Percentiles rank a stretch among this genome's conserved stretches.
Evolutionary conservation across 371 early-diverging fungal species (phyloP).

Genomic region (Nosema muscidifuracis): DNA sequence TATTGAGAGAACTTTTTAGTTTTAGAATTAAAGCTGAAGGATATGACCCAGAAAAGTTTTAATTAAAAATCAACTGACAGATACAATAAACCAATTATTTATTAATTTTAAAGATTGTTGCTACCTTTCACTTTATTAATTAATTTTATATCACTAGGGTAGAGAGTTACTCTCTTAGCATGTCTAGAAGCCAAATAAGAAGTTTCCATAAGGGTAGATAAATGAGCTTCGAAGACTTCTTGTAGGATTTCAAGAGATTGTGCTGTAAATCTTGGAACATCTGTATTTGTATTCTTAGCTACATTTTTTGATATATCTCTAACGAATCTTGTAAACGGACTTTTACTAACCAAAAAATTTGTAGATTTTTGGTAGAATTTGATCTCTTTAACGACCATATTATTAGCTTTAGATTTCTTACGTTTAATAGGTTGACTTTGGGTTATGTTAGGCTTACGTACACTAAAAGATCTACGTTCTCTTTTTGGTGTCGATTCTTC

Average conservation of each 20-base stretch:
- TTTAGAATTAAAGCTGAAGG: constrained; percentile 44
- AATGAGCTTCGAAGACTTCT: background rate
- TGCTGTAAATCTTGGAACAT: background rate
- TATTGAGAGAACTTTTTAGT: constrained; percentile 30
- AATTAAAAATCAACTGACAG: background rate
- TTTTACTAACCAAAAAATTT: background rate
- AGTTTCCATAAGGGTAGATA: background rate
- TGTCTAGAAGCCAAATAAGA: background rate
- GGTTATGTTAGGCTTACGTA: background rate
- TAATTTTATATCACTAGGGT: background rate
- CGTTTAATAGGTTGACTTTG: background rate
- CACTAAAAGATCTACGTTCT: background rate
- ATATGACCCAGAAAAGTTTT: background rate
- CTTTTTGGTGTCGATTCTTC: background rate
- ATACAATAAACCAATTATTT: background rate
- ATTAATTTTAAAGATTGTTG: background rate
- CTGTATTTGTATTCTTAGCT: background rate
- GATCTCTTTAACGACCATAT: background rate
- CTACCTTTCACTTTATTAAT: background rate
- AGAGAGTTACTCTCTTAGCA: constrained; percentile 1
- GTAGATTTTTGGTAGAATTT: constrained; percentile 3
- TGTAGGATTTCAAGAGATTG: background rate
- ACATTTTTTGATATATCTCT: background rate
- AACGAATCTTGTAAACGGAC: background rate
- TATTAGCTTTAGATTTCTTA: background rate